Percentiles rank a stretch among this genome's conserved stretches.
Evolutionary conservation across 2,329 filamentous ascomycete genomes (phyloP).

Genomic region (Sporothrix euskadiensis): DNA sequence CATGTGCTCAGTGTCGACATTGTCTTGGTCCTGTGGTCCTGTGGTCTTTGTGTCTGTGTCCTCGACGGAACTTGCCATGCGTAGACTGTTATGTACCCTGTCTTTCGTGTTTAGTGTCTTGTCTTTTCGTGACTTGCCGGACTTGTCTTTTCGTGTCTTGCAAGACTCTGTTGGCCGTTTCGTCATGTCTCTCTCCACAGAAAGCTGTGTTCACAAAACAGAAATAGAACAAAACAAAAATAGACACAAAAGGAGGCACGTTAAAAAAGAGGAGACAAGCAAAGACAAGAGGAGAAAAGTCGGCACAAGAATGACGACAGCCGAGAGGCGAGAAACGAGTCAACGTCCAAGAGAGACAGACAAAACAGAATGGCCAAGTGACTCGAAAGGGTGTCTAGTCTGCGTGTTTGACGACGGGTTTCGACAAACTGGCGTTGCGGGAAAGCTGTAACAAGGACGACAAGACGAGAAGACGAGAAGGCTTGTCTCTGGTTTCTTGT

Average conservation of each 20-base stretch:
- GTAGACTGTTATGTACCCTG: neutral
- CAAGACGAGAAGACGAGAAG: neutral
- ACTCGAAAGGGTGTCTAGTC: conserved; percentile 38
- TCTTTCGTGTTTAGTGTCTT: neutral
- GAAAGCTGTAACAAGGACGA: conserved; percentile 44
- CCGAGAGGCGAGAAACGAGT: neutral
- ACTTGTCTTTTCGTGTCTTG: neutral
- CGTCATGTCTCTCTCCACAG: conserved; percentile 2
- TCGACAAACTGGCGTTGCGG: conserved; percentile 43
- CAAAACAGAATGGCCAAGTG: neutral
- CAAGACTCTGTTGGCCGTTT: neutral
- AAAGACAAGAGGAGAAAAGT: neutral
- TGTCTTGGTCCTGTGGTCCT: neutral
- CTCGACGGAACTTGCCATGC: conserved; percentile 13
- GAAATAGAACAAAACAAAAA: conserved; percentile 11
- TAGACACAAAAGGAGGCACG: neutral
- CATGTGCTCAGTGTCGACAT: neutral
- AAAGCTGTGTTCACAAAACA: neutral
- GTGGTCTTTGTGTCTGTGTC: neutral
- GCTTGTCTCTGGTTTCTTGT: conserved; percentile 35
- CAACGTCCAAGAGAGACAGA: neutral
- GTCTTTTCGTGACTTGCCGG: neutral
- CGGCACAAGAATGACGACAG: neutral
- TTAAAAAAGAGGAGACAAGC: no score
- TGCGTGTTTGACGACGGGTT: conserved; percentile 45